Conservation (phyloP, 225 moss, liverwort and hornwort genomes). For the Bryoerythrophyllum caledonicum region DNA sequence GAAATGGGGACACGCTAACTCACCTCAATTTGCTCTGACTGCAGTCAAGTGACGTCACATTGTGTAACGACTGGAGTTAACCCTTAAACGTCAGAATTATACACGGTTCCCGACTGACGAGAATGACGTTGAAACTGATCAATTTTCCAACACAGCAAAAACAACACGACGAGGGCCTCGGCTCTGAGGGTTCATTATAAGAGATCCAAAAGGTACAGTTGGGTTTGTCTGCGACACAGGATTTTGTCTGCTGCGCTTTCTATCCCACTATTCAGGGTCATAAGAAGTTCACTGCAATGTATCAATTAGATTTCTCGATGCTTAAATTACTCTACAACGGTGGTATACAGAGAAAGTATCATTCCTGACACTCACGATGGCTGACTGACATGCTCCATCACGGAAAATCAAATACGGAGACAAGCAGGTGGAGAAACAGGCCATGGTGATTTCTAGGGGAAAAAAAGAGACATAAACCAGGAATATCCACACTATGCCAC, state of each 20-base stretch:
- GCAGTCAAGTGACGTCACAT: not conserved
- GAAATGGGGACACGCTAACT: not conserved
- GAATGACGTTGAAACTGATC: not conserved
- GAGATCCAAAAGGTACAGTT: constrained; percentile 19
- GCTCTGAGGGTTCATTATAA: constrained; percentile 5
- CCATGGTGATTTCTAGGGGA: constrained; percentile 6
- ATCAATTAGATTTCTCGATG: not conserved
- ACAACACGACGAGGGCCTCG: constrained; percentile 6
- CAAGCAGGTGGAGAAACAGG: constrained; percentile 13
- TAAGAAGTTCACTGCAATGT: constrained; percentile 9
- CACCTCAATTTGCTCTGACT: not conserved
- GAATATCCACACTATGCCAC: constrained; percentile 37
- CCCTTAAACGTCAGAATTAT: too few species aligned
- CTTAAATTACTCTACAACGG: constrained; percentile 23
- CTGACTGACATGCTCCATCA: constrained; percentile 24
- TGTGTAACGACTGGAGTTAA: too few species aligned
- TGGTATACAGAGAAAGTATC: constrained; percentile 3
- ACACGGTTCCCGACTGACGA: too few species aligned
- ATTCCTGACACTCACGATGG: constrained; percentile 17
- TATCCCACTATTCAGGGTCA: constrained; percentile 18
- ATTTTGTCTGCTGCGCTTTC: constrained; percentile 12
- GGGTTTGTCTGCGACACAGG: constrained; percentile 18
- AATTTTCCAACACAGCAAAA: not conserved
- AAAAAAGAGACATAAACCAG: constrained; percentile 18
- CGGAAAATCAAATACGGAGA: constrained; percentile 24